Evolutionary conservation across 1,284 basidiomycete genomes (phyloP), one percentile per base, ranked within the genome.

Genomic region (Anthracocystis walkeri): DNA sequence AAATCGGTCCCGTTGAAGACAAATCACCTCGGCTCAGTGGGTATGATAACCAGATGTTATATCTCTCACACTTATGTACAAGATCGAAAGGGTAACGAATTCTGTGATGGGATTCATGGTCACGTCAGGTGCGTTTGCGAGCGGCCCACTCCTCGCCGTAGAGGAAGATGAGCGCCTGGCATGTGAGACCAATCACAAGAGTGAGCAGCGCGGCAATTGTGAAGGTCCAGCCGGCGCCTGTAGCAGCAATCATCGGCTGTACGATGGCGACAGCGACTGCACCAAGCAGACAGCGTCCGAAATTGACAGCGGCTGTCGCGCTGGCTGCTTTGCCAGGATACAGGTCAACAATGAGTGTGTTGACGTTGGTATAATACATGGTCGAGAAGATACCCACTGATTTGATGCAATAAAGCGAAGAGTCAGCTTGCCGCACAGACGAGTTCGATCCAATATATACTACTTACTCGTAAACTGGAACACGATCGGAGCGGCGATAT

Each of bases 151-250:
- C 31, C 20, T 51, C 50, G 20, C 50, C 50, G 16, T 51, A 51
- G 20, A 51, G 20, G 33, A 38, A 51, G 50, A 51, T 51, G 33
- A 51, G 50, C n/a, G 18, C 50, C 20, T 51, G 50, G 8, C 50
- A 51, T 4, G n/a, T 14, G 8, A 51, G 33, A 38, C 50, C 50
- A 20, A 51, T 20, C 2, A 51, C 6, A 4, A 51, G 33, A 4
- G 50, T 51, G 50, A 58, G 55, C 0, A 49, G 33, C n/a, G 55
- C 31, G 5, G n/a, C 44, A 4, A 49, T 6, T 4, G 55, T 58
- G 27, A 58, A 58, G 8, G 55, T 49, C 55, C 55, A 58, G 12
- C 55, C 55, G 14, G 55, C 55, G 14, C 55, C 55, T 33, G 49
- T 49, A 11, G 55, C 55, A 20, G 29, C 45, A 29, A 49, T 49